Evolutionary conservation across 164 flowering plant genomes (phyloP), one percentile per base, ranked within the genome.

Genomic region (Euptelea pleiosperma): DNA sequence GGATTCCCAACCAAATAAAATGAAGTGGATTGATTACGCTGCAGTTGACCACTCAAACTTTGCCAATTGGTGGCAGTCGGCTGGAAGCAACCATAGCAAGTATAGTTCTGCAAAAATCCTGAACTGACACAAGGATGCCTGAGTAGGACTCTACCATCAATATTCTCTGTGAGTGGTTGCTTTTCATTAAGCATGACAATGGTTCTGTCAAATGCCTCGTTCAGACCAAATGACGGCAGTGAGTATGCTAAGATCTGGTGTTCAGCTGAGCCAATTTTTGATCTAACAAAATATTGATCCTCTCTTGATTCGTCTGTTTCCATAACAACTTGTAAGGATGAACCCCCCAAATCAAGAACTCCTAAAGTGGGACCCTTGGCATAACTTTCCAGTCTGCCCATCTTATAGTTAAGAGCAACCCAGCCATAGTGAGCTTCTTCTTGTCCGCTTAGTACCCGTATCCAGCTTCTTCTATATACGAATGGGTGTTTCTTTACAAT

Each of bases 401-500:
- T 63, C 65, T 70, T 82, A 45, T 75, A 80, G 48, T 82, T 84
- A 50, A 86, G 67, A 37, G 86, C 83, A 67, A 79, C 73, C 93
- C 93, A 86, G 57, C 84, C 84, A 73, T 83, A 82, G 53, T 79
- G 79, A 42, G 87, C 89, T 63, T 86, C 93, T 69, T 86, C 93
- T 61, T 69, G 77, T 48, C 92, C 89, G 62, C 70, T 77, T 64
- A 84, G 70, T 19, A 80, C 77, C 73, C 84, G 73, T 44, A 84
- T 73, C 81, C 83, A 80, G 25, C 67, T 71, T 57, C 47, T 79
- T 42, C 41, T 61, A 55, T 70, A 66, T 39, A 64, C 5, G 62
- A 84, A 82, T 0, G 54, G 33, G 26, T 76, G 80, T 8, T 72
- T 62, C 72, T 66, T 75, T n/a, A 84, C 61, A 48, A 87, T 70